These are phyloP conservation scores for Cyberlindnera veronae DNA, from an alignment of 805 yeast genomes.

Conservation along the genomic window DNA sequence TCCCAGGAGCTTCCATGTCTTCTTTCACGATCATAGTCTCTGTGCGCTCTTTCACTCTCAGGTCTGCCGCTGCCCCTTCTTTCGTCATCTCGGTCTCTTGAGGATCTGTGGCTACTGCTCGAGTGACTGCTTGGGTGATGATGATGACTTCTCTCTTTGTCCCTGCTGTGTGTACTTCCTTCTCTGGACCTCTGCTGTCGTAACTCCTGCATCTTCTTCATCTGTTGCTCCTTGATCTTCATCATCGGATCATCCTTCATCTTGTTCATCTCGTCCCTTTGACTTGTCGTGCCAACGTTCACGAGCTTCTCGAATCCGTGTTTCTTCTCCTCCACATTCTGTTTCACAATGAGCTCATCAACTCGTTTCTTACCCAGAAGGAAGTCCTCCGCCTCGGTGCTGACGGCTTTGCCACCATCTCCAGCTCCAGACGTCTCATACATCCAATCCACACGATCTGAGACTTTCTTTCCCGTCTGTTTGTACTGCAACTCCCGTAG, in stretches of 20 bases:
- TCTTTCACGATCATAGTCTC: no score
- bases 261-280: conserved; percentile 42
- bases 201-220: conserved; percentile 18
- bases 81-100: conserved; percentile 2
- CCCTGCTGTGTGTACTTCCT: neutral
- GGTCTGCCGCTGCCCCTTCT: neutral
- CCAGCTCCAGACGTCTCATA: conserved; percentile 49
- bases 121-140: neutral
- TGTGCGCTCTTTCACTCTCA: neutral
- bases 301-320: conserved; percentile 24
- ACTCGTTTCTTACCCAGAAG: conserved; percentile 50
- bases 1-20: no score
- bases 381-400: conserved; percentile 45
- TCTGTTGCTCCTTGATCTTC: conserved; percentile 20
- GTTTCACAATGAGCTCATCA: conserved; percentile 33
- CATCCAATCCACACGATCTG: conserved; percentile 79
- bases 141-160: conserved; percentile 4
- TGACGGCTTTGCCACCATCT: conserved; percentile 24
- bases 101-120: neutral
- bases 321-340: conserved; percentile 19
- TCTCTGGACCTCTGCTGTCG: conserved; percentile 22
- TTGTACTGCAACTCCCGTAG: conserved; percentile 46
- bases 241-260: conserved; percentile 31
- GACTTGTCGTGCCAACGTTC: neutral
- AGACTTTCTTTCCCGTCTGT: conserved; percentile 34